These are phyloP conservation scores for Luvunga scandens DNA, from an alignment of 345 rosid species.

Conservation along the genomic window DNA sequence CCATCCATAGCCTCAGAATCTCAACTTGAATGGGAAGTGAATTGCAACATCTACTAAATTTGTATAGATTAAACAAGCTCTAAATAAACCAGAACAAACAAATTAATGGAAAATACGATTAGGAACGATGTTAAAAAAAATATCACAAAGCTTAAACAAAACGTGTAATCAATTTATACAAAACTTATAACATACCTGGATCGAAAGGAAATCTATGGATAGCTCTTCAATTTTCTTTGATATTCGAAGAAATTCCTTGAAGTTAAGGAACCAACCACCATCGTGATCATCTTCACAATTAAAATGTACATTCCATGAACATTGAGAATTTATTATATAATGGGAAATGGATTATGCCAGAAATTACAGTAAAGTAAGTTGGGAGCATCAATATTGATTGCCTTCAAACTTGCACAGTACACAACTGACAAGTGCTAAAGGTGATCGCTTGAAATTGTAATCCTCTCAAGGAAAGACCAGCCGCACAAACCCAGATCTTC, in stretches of 20 bases:
- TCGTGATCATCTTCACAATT: not conserved
- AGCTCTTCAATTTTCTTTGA: not conserved
- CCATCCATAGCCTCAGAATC: not conserved
- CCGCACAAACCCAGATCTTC: too few relatives aligned
- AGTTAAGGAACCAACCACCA: not conserved
- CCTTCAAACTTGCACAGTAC: not conserved
- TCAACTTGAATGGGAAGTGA: not conserved
- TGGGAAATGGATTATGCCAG: not conserved
- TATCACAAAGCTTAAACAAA: not conserved
- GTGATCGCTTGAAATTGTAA: not conserved
- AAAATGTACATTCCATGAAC: not conserved
- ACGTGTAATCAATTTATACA: not conserved
- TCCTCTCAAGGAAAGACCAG: not conserved
- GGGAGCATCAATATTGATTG: not conserved
- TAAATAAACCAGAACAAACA: not conserved
- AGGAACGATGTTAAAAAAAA: not conserved
- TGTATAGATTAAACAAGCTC: not conserved
- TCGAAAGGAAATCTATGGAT: not conserved
- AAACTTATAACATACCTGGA: not conserved
- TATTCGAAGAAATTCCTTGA: not conserved
- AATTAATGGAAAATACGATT: not conserved
- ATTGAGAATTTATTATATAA: not conserved
- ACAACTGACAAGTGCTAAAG: not conserved
- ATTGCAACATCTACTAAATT: not conserved
- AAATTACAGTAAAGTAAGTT: not conserved